phyloP scores from a whole-genome alignment of 176 grass and related monocot genomes.

The Eragrostis nindensis region DNA sequence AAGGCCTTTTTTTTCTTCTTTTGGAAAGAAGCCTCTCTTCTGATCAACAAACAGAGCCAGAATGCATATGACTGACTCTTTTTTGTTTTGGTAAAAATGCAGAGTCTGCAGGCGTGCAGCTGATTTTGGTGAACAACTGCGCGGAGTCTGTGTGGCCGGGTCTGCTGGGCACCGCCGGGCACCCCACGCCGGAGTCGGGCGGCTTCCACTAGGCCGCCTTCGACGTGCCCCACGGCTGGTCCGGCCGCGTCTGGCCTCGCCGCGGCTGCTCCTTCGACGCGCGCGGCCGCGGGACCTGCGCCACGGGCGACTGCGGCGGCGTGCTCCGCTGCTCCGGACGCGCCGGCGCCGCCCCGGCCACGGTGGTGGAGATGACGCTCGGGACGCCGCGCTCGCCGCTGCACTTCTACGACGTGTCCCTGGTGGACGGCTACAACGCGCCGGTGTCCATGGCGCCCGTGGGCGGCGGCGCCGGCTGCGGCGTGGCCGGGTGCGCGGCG shows the following conservation, averaged over 20 bases:
- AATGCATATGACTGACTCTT: background rate
- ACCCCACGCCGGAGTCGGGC: slow-evolving; percentile 66
- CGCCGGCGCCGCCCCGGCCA: slow-evolving; percentile 24
- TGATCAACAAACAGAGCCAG: too few species aligned
- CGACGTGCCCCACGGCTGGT: slow-evolving; percentile 73
- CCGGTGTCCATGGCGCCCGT: slow-evolving; percentile 74
- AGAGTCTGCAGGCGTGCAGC: slow-evolving; percentile 53
- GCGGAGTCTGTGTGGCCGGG: slow-evolving; percentile 80
- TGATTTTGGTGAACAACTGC: slow-evolving; percentile 98
- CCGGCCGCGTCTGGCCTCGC: slow-evolving; percentile 76
- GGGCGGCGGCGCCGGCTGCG: slow-evolving; percentile 76
- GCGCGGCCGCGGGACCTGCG: slow-evolving; percentile 42
- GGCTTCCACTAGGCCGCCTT: slow-evolving; percentile 79
- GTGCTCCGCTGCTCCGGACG: slow-evolving; percentile 43
- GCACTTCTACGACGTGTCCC: slow-evolving; percentile 80
- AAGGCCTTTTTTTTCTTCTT: background rate
- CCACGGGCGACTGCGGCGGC: slow-evolving; percentile 54
- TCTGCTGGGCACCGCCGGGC: slow-evolving; percentile 63
- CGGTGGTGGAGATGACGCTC: slow-evolving; percentile 90
- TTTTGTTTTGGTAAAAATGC: background rate
- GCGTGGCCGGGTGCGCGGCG: slow-evolving; percentile 62
- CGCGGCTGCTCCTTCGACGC: slow-evolving; percentile 78
- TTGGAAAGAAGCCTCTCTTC: too few species aligned
- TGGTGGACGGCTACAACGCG: slow-evolving; percentile 90
- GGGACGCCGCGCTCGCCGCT: slow-evolving; percentile 55